phyloP scores from a whole-genome alignment of 306 rosid species.

The Castanospermum australe region DNA sequence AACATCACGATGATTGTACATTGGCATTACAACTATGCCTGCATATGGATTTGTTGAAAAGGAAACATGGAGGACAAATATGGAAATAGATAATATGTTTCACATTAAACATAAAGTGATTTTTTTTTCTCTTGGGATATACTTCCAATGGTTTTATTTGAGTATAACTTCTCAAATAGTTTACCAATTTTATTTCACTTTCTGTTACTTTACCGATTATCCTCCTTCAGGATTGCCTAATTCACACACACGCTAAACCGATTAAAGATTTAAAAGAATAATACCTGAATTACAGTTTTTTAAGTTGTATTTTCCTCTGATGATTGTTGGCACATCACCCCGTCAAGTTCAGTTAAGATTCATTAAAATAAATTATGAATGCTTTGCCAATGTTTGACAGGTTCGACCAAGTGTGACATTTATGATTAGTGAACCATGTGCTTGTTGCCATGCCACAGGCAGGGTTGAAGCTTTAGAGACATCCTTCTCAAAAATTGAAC shows the following conservation, averaged over 20 bases:
- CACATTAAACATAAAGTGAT: neutral
- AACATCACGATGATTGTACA: neutral
- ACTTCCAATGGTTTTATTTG: conserved; percentile 9
- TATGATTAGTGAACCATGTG: conserved; percentile 96
- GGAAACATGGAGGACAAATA: neutral
- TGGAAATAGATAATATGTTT: conserved; percentile 6
- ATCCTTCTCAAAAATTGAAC: conserved; percentile 92
- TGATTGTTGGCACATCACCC: conserved; percentile 21
- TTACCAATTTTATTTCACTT: neutral
- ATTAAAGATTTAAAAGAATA: conserved; percentile 20
- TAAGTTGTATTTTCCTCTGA: conserved; percentile 10
- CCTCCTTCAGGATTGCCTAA: neutral
- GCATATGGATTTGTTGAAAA: conserved; percentile 6
- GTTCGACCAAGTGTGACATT: conserved; percentile 97
- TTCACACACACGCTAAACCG: neutral
- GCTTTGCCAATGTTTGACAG: conserved; percentile 49
- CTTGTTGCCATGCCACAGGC: conserved; percentile 93
- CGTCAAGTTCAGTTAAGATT: conserved; percentile 6
- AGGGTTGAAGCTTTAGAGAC: conserved; percentile 98
- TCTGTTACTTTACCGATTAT: neutral
- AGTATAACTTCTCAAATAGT: conserved; percentile 1
- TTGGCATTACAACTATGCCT: conserved; percentile 15
- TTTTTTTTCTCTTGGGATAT: neutral
- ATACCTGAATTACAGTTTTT: conserved; percentile 19
- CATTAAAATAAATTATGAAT: neutral